A percentile compares a stretch with the other conserved stretches of the same genome.
phyloP scores from a whole-genome alignment of 1,284 basidiomycete species.

The Paramarasmius palmivorus region DNA sequence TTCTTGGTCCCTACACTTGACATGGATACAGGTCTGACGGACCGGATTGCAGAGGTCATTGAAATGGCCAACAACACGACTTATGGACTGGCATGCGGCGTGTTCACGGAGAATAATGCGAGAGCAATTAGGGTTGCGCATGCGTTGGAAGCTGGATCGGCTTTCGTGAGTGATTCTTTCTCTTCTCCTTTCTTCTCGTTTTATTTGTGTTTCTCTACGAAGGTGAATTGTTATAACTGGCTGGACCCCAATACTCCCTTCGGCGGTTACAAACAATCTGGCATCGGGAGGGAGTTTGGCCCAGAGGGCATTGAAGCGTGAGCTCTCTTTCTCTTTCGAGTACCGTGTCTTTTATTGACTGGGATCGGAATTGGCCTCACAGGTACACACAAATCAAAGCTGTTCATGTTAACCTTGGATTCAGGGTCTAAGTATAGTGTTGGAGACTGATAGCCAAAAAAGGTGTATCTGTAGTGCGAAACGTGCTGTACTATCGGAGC shows the following conservation, averaged over 20 bases:
- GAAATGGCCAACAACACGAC: conserved; percentile 77
- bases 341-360: no score
- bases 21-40: conserved; percentile 3
- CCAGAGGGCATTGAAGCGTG: not conserved
- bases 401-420: no score
- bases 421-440: no score
- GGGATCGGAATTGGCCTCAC: no score
- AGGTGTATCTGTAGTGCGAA: no score
- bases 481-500: no score
- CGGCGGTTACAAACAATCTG: not conserved
- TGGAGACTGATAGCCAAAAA: no score
- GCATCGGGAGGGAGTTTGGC: not conserved
- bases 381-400: no score
- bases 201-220: not conserved
- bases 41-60: conserved; percentile 51
- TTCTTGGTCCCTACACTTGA: not conserved
- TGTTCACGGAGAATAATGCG: conserved; percentile 75
- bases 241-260: not conserved
- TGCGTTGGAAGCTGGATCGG: conserved; percentile 73
- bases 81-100: conserved; percentile 82
- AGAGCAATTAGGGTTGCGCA: conserved; percentile 69
- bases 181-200: not conserved
- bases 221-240: not conserved
- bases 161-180: conserved; percentile 40
- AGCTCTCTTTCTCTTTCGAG: not conserved